Evolutionary conservation across 2,329 filamentous ascomycete species (phyloP).

Genomic region (Exophiala spinifera): DNA sequence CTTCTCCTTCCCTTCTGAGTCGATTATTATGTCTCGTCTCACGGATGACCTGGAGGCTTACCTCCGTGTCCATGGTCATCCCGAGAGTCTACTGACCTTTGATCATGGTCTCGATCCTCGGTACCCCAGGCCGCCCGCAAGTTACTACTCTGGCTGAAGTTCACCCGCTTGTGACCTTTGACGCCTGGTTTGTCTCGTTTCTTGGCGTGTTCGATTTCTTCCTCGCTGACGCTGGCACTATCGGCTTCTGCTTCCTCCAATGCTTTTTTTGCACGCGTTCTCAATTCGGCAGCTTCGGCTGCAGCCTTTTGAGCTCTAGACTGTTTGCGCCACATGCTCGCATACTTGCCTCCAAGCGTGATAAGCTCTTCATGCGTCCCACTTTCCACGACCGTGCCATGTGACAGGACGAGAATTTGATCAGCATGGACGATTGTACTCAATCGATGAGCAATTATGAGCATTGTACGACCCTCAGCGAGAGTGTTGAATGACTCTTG

Average conservation of each 20-base stretch:
- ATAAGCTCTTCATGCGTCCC: conserved; percentile 78
- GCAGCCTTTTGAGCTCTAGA: conserved; percentile 71
- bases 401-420: conserved; percentile 75
- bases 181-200: conserved; percentile 12
- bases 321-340: conserved; percentile 86
- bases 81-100: conserved; percentile 16
- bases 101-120: conserved; percentile 19
- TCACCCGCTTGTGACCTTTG: conserved; percentile 27
- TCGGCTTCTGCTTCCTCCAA: conserved; percentile 41
- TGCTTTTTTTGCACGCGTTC: conserved; percentile 43
- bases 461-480: conserved; percentile 80
- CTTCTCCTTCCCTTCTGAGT: no score
- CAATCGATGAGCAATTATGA: conserved; percentile 89
- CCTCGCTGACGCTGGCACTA: conserved; percentile 49
- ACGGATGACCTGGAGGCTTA: conserved; percentile 26
- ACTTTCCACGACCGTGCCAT: conserved; percentile 71
- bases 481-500: conserved; percentile 80
- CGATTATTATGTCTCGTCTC: conserved; percentile 1
- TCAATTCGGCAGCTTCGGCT: conserved; percentile 53
- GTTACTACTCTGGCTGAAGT: conserved; percentile 28
- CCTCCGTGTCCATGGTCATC: conserved; percentile 12
- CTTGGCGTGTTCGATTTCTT: conserved; percentile 35
- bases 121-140: conserved; percentile 16
- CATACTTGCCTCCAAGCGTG: conserved; percentile 67
- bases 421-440: conserved; percentile 84